Evolutionary conservation across 1,284 basidiomycete species (phyloP).

Genomic region (Marasmius oreades): DNA sequence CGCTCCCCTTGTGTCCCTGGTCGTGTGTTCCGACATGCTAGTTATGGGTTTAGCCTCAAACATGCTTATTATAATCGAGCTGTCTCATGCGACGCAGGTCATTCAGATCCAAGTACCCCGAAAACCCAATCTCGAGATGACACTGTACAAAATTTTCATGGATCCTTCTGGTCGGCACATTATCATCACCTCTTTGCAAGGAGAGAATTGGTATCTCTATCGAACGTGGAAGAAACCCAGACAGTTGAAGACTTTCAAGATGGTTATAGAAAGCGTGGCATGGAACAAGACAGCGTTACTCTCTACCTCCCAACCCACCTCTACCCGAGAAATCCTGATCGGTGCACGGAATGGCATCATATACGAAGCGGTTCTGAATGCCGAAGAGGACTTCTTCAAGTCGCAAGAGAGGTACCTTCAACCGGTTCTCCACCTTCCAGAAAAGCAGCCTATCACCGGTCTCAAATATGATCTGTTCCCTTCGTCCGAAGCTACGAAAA

Average conservation of each 20-base stretch:
- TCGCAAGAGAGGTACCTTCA: constrained; percentile 82
- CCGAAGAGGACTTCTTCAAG: constrained; percentile 91
- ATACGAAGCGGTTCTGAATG: constrained; percentile 83
- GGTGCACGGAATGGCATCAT: constrained; percentile 84
- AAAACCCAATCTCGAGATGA: constrained; percentile 61
- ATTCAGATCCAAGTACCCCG: constrained; percentile 73
- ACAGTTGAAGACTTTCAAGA: constrained; percentile 77
- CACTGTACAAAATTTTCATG: constrained; percentile 77
- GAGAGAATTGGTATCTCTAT: constrained; percentile 93
- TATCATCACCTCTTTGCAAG: constrained; percentile 80
- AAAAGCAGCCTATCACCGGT: constrained; percentile 78
- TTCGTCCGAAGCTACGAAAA: constrained; percentile 54
- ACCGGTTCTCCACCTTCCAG: constrained; percentile 75
- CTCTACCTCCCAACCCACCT: constrained; percentile 60
- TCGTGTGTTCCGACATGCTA: constrained; percentile 83
- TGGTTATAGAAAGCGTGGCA: constrained; percentile 88
- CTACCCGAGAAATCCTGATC: constrained; percentile 85
- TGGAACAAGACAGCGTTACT: constrained; percentile 85
- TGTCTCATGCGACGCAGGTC: constrained; percentile 79
- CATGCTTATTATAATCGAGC: constrained; percentile 78
- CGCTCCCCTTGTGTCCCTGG: constrained; percentile 74
- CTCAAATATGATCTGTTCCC: constrained; percentile 78
- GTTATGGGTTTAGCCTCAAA: constrained; percentile 83
- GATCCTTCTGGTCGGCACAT: constrained; percentile 93
- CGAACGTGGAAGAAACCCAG: constrained; percentile 78